These are phyloP conservation scores for Fusarium decemcellulare DNA, from an alignment of 2,329 filamentous ascomycete genomes.

Conservation along the genomic window DNA sequence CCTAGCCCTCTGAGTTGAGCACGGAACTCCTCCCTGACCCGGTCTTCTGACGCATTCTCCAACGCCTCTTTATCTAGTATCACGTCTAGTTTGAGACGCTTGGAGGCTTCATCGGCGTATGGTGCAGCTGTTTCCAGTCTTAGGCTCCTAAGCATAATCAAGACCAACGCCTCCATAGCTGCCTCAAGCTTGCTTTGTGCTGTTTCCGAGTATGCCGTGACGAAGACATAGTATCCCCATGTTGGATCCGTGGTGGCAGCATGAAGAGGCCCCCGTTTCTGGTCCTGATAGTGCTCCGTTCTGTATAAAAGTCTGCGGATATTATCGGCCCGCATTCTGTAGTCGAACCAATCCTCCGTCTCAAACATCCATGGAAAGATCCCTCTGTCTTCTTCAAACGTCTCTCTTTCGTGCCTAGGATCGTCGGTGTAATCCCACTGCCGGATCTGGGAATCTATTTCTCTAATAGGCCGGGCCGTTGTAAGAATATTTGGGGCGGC, in stretches of 20 bases:
- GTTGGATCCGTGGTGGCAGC: constrained; percentile 22
- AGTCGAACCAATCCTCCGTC: constrained; percentile 19
- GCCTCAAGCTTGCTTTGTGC: constrained; percentile 3
- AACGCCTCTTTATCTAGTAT: background rate
- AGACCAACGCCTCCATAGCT: constrained; percentile 15
- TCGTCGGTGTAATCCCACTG: constrained; percentile 22
- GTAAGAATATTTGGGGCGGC: constrained; percentile 9
- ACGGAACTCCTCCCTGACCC: background rate
- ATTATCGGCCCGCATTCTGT: constrained; percentile 16
- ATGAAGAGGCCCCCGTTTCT: constrained; percentile 1
- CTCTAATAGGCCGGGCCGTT: constrained; percentile 15
- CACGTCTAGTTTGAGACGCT: background rate
- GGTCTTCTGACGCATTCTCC: background rate
- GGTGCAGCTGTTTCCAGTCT: background rate
- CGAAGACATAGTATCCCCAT: constrained; percentile 32
- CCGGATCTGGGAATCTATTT: constrained; percentile 21
- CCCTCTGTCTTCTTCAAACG: background rate
- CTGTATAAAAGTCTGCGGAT: constrained; percentile 26
- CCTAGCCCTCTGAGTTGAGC: background rate
- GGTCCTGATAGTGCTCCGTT: constrained; percentile 13
- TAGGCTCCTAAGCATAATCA: constrained; percentile 4
- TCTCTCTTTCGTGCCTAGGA: constrained; percentile 21
- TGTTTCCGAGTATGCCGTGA: constrained; percentile 23
- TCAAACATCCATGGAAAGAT: constrained; percentile 16
- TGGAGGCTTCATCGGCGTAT: background rate